A percentile compares a stretch with the other conserved stretches of the same genome.
Conservation (phyloP, 176 grass and related monocot species). For the Zoysia pacifica region DNA sequence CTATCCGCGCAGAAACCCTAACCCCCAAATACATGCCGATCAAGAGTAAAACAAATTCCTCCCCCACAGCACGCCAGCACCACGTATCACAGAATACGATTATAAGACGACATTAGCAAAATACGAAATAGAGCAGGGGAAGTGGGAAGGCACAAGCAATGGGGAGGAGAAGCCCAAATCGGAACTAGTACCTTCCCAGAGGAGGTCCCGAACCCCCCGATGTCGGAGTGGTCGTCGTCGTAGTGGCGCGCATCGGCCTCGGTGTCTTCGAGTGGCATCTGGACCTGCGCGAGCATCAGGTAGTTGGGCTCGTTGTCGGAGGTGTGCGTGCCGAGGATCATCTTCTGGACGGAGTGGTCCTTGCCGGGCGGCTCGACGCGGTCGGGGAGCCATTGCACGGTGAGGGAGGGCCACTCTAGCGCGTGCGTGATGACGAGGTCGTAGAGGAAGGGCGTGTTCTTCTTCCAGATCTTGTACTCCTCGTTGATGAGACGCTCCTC, state of each 20-base stretch:
- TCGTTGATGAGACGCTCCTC: too few relatives aligned
- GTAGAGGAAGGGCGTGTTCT: background rate
- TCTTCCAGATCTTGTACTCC: too few relatives aligned
- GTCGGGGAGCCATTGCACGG: slow-evolving; percentile 91
- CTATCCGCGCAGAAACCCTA: slow-evolving; percentile 5
- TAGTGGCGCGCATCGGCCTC: slow-evolving; percentile 46
- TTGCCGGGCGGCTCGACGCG: slow-evolving; percentile 74
- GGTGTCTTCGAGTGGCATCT: slow-evolving; percentile 81
- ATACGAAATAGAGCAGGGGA: background rate
- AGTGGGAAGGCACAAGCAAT: background rate
- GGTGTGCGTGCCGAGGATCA: slow-evolving; percentile 89
- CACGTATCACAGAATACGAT: background rate
- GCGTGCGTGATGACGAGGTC: slow-evolving; percentile 96
- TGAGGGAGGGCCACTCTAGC: slow-evolving; percentile 95
- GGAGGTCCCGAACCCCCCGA: slow-evolving; percentile 69
- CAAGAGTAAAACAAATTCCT: background rate
- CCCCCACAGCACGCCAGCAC: background rate
- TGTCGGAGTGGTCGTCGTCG: slow-evolving; percentile 76
- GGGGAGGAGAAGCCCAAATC: background rate
- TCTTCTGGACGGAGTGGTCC: slow-evolving; percentile 71
- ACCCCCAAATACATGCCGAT: too few relatives aligned
- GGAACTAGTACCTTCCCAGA: slow-evolving; percentile 55
- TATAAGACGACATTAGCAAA: background rate
- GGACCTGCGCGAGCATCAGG: slow-evolving; percentile 89
- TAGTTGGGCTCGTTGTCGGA: slow-evolving; percentile 93